Evolutionary conservation across 225 moss, liverwort and hornwort species (phyloP), one percentile per base, ranked within the genome.

Genomic region (Pseudoscleropodium purum): DNA sequence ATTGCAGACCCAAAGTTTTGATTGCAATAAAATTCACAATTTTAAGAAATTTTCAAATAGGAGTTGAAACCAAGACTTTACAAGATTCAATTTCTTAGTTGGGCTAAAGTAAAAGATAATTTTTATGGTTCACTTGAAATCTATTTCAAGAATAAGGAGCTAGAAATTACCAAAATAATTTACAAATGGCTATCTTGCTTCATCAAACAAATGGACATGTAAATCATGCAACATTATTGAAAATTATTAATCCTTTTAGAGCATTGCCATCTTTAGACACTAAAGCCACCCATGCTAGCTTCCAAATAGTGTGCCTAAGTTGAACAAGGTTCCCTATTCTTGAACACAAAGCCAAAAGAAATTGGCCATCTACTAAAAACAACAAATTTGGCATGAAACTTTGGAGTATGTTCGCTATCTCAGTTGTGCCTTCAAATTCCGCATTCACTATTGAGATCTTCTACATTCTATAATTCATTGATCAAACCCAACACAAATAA

Each of bases 291-390:
- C 0, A 0, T 0, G 5, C 14, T 36, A 34, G 9, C 76, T 76
- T 33, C 0, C 9, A 59, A 59, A 59, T 36, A 0, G 4, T 0
- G 2, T 10, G 10, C 2, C 0, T 0, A 0, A 24, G 0, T 37
- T 78, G 6, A 4, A 54, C 15, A 54, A 37, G 78, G 25, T 25
- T 52, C 16, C 4, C 0, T 52, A 0, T 54, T 25, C 10, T 25
- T 25, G 4, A 37, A 56, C 1, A 14, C 0, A 0, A 37, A 78
- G 25, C 6, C 15, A 6, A 54, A 78, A 36, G 5, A 36, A 9
- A 37, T 37, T 21, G 0, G 4, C 15, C 14, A 10, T 37, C 10
- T 0, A 56, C 0, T 36, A 6, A 21, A 51, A 51, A 8, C 2
- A 54, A 24, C 0, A 0, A 36, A 20, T 36, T 52, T 52, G 52